A percentile compares a stretch with the other conserved stretches of the same genome.
Conservation (phyloP, 1,139 yeast species). For the Diutina catenulata region DNA sequence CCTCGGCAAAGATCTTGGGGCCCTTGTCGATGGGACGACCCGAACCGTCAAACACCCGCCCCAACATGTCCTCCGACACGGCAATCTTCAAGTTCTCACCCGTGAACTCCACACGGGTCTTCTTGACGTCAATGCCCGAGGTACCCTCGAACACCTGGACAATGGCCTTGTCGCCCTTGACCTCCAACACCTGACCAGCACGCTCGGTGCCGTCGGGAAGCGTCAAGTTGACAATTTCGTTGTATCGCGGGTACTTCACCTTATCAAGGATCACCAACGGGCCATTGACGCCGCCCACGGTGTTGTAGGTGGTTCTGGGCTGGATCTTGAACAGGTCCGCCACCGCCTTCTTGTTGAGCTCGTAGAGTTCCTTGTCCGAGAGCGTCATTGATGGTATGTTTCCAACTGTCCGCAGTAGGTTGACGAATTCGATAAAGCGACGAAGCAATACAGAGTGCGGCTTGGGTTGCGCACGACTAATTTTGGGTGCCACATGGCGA, state of each 20-base stretch:
- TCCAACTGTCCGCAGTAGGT: too few species aligned
- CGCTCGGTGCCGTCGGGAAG: conserved; percentile 89
- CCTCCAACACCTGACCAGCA: conserved; percentile 98
- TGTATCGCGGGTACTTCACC: conserved; percentile 91
- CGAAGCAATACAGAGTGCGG: too few species aligned
- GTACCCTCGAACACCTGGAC: conserved; percentile 99
- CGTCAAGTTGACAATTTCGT: conserved; percentile 92
- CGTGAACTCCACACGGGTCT: conserved; percentile 93
- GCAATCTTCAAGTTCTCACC: conserved; percentile 89
- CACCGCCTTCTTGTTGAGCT: conserved; percentile 82
- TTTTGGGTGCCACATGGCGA: too few species aligned
- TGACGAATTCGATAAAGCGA: too few species aligned
- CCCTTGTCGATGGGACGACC: conserved; percentile 98
- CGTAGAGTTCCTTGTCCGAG: conserved; percentile 51
- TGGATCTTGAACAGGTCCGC: conserved; percentile 82
- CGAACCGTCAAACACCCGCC: conserved; percentile 97
- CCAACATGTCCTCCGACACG: conserved; percentile 93
- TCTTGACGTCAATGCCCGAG: conserved; percentile 93
- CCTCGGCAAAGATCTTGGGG: conserved; percentile 97
- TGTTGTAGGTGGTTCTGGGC: conserved; percentile 86
- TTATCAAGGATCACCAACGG: conserved; percentile 94
- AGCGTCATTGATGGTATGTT: too few species aligned
- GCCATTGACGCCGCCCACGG: conserved; percentile 97
- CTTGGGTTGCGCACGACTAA: too few species aligned
- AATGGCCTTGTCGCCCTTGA: conserved; percentile 91